Percentiles rank a stretch among this genome's conserved stretches.
Evolutionary conservation across 257 asterid genomes (phyloP).

Genomic region (Anisodus acutangulus): DNA sequence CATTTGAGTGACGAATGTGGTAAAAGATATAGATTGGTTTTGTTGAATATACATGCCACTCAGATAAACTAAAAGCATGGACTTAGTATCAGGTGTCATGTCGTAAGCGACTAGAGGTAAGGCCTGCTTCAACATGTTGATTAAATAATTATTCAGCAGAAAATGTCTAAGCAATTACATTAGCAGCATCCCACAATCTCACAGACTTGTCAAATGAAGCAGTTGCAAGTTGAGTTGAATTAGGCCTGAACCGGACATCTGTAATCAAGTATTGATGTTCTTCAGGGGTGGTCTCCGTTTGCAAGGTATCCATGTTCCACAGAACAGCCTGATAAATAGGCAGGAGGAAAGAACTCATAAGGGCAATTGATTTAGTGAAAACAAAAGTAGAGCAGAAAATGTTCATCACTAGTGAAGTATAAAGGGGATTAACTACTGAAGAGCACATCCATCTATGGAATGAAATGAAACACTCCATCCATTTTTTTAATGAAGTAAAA

Average conservation of each 20-base stretch:
- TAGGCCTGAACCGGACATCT: constrained; percentile 96
- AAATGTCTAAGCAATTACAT: constrained; percentile 52
- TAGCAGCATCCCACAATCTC: constrained; percentile 96
- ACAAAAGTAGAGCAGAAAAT: constrained; percentile 7
- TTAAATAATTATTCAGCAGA: constrained; percentile 28
- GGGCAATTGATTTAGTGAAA: neutral
- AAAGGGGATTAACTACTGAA: constrained; percentile 1
- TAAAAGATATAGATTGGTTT: neutral
- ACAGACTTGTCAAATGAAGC: constrained; percentile 90
- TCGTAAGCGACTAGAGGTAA: neutral
- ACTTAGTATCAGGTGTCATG: neutral
- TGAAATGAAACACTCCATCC: constrained; percentile 5
- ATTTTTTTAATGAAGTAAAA: neutral
- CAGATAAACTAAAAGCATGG: neutral
- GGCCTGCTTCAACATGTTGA: constrained; percentile 28
- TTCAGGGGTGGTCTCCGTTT: constrained; percentile 67
- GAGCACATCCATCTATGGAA: neutral
- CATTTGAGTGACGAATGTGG: neutral
- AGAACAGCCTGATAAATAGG: constrained; percentile 72
- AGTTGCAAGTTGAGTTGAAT: constrained; percentile 85
- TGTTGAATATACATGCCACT: neutral
- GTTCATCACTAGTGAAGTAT: neutral
- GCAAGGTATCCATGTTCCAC: constrained; percentile 96
- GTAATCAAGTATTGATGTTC: constrained; percentile 83
- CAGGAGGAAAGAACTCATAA: constrained; percentile 20